Evolutionary conservation across 306 rosid species (phyloP).

Genomic region (Herpetospermum pedunculosum): DNA sequence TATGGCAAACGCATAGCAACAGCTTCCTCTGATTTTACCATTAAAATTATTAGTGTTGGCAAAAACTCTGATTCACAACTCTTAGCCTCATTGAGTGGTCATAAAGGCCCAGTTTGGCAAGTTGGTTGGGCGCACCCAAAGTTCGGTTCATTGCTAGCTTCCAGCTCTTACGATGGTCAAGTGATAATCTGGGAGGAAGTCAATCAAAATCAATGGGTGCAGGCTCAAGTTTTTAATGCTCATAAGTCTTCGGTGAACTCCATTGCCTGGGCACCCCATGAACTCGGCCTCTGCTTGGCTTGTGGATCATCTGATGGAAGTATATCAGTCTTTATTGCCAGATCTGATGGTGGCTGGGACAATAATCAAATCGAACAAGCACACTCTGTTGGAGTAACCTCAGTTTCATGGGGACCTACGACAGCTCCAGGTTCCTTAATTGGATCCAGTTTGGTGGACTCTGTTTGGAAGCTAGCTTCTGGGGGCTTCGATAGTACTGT

Average conservation of each 20-base stretch:
- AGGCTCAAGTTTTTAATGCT: conserved; percentile 64
- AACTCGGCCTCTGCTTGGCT: conserved; percentile 77
- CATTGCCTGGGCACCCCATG: conserved; percentile 93
- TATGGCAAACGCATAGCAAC: conserved; percentile 83
- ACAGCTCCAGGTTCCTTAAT: conserved; percentile 77
- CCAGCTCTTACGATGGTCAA: conserved; percentile 74
- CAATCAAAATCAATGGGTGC: conserved; percentile 73
- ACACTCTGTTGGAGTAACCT: conserved; percentile 84
- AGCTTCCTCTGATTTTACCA: conserved; percentile 74
- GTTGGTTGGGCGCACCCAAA: conserved; percentile 95
- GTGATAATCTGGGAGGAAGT: conserved; percentile 92
- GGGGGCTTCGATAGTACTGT: conserved; percentile 90
- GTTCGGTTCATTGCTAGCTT: conserved; percentile 71
- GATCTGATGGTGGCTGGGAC: conserved; percentile 94
- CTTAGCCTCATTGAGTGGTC: conserved; percentile 70
- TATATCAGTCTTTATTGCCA: conserved; percentile 65
- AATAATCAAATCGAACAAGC: conserved; percentile 70
- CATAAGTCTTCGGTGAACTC: conserved; percentile 88
- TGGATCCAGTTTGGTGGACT: conserved; percentile 60
- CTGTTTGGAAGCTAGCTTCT: conserved; percentile 79
- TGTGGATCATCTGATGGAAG: conserved; percentile 92
- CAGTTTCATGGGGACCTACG: conserved; percentile 91
- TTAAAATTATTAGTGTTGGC: conserved; percentile 70
- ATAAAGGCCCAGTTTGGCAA: conserved; percentile 83
- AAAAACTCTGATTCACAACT: conserved; percentile 54